Conservation (phyloP, 805 yeast species). For the Clavispora asparagi region DNA sequence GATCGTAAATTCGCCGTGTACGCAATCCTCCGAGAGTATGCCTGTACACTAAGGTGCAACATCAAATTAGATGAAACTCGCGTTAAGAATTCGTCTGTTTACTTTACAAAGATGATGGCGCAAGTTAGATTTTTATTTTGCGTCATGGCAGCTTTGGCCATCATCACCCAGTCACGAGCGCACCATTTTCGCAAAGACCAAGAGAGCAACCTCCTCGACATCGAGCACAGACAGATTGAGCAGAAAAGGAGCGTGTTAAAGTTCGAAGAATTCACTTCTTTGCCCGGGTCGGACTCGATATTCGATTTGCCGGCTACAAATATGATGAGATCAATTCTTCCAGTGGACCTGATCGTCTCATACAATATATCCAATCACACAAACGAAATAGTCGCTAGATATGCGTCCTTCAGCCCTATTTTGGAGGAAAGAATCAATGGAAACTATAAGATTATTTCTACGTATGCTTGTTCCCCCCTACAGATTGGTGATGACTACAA, state of each 20-base stretch:
- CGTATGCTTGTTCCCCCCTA: slow-evolving; percentile 24
- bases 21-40: too few relatives aligned
- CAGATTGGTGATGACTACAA: slow-evolving; percentile 8
- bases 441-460: slow-evolving; percentile 22
- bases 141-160: neutral
- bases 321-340: slow-evolving; percentile 37
- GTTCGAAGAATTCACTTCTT: neutral
- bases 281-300: neutral
- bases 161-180: slow-evolving; percentile 15
- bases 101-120: neutral
- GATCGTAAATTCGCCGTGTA: too few relatives aligned
- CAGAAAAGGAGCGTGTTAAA: neutral
- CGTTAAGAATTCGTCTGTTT: neutral
- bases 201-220: neutral
- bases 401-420: slow-evolving; percentile 39
- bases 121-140: neutral
- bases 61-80: neutral
- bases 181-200: slow-evolving; percentile 6
- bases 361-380: slow-evolving; percentile 22
- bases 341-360: slow-evolving; percentile 32
- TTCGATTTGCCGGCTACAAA: slow-evolving; percentile 10
- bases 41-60: neutral
- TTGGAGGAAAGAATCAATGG: slow-evolving; percentile 21
- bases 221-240: neutral
- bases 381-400: slow-evolving; percentile 26